Percentiles rank a stretch among this genome's conserved stretches.
Conservation (phyloP, 768 basidiomycete species). For the Suillus fuscotomentosus region DNA sequence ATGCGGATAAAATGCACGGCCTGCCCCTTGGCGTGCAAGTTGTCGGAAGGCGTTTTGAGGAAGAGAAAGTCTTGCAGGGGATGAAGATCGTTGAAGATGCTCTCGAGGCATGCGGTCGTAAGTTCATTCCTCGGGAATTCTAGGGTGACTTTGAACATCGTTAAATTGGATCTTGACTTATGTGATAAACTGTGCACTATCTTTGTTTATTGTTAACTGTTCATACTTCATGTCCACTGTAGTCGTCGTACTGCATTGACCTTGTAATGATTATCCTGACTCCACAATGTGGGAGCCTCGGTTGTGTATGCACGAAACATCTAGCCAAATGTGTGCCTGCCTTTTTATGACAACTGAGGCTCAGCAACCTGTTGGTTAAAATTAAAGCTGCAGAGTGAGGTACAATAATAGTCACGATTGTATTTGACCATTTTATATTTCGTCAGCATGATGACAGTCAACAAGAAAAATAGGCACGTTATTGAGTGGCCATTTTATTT, state of each 20-base stretch:
- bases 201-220: background rate
- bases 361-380: no score
- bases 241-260: no score
- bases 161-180: background rate
- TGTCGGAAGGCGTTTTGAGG: constrained; percentile 59
- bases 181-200: background rate
- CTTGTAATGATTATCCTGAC: background rate
- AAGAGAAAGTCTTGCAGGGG: constrained; percentile 70
- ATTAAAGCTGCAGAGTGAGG: no score
- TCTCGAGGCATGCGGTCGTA: constrained; percentile 19
- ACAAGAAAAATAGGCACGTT: no score
- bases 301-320: no score
- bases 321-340: no score
- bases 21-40: constrained; percentile 69
- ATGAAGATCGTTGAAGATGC: constrained; percentile 57
- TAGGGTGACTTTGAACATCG: background rate
- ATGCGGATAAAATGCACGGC: constrained; percentile 63
- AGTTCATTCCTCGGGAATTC: constrained; percentile 22
- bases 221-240: background rate
- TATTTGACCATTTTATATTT: no score
- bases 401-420: no score
- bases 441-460: no score
- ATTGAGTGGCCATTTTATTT: no score
- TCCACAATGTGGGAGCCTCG: no score
- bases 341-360: no score